These are phyloP conservation scores for Rubroshorea leprosula DNA, from an alignment of 345 rosid genomes.

Conservation along the genomic window DNA sequence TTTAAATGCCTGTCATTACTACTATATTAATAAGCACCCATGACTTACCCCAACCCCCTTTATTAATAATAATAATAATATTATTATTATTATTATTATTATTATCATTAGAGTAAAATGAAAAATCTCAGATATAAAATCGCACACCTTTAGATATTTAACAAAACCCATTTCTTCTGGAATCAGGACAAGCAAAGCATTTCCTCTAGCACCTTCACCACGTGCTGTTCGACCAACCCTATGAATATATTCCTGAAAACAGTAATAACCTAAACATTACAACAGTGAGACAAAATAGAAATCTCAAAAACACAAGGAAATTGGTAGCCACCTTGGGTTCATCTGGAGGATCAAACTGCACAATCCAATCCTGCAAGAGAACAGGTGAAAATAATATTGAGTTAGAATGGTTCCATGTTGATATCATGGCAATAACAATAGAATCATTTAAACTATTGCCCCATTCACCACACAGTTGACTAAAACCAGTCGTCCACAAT, in stretches of 20 bases:
- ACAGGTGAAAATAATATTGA: constrained; percentile 1
- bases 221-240: constrained; percentile 99
- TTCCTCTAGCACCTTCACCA: constrained; percentile 97
- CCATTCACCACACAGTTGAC: too few species aligned
- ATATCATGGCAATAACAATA: too few species aligned
- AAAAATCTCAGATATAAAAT: too few species aligned
- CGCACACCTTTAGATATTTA: constrained; percentile 91
- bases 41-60: too few species aligned
- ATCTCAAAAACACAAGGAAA: constrained; percentile 2
- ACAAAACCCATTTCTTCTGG: constrained; percentile 93
- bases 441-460: too few species aligned
- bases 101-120: too few species aligned
- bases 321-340: constrained; percentile 61
- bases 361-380: constrained; percentile 81
- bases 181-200: constrained; percentile 82
- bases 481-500: too few species aligned
- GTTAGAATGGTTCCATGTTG: not conserved
- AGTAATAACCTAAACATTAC: constrained; percentile 12
- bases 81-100: too few species aligned
- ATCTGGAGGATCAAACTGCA: constrained; percentile 99
- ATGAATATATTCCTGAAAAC: constrained; percentile 93
- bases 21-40: too few species aligned
- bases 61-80: too few species aligned
- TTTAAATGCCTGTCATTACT: too few species aligned
- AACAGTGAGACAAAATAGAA: not conserved